Evolutionary conservation across 495 filamentous ascomycete genomes (phyloP), one percentile per base, ranked within the genome.

Genomic region (Penicillium antarcticum): DNA sequence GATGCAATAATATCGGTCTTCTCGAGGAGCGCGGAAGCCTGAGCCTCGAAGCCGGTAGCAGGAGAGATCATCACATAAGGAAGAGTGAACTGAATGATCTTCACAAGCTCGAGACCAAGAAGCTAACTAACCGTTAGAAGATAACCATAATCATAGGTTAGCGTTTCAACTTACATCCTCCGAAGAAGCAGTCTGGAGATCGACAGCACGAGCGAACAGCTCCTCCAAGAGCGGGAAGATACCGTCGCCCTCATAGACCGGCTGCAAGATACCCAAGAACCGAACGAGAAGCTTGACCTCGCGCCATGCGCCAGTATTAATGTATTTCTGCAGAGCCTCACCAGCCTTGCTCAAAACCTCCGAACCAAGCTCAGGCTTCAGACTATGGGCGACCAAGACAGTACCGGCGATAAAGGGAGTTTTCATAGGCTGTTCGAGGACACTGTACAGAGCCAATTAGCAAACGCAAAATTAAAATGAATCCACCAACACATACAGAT

Each of bases 401-500:
- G 91, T 83, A 19, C 86, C 87, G 23, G 91, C 91, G 45, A 94
- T 77, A 65, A 96, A 97, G 2, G 94, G 95, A 45, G 91, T 92
- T 73, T 97, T 97, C 69, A 99, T 85, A 0, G 95, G 92, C 69
- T 99, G 94, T 70, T 99, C 94, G 17, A 91, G 60, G 36, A 86
- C 75, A 36, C 77, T 82, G 33, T 11, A 48, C 3, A 35, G 23
- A 17, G 16, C 26, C 10, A 31, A 14, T 51, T 44, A 65, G 61
- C 42, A 45, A 31, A 17, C 14, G 37, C 2, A 37, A 37, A 12
- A 19, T n/a, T 32, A 16, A 32, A 21, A 16, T 24, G 31, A 39
- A 12, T 10, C 39, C 11, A 33, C 12, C 35, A 19, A 57, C 38
- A 72, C 82, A 44, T 68, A 87, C 85, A 97, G 77, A 63, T 90